These are phyloP conservation scores for Thielaviopsis ethacetica DNA, from an alignment of 2,329 filamentous ascomycete genomes.

Conservation along the genomic window DNA sequence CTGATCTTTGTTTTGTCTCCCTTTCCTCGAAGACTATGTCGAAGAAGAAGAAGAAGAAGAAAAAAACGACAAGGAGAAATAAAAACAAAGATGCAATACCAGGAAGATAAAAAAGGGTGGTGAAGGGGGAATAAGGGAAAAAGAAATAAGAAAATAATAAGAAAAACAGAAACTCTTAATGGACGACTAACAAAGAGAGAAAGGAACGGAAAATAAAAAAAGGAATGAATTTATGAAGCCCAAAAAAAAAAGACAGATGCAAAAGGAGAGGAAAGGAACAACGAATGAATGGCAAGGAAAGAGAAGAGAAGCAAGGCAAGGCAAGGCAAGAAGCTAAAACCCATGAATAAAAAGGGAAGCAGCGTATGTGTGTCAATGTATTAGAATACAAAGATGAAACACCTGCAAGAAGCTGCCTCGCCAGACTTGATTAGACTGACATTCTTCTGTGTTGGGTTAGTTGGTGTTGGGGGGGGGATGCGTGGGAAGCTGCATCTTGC, in stretches of 20 bases:
- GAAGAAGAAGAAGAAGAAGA: not conserved
- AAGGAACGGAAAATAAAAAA: not conserved
- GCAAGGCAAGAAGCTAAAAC: not conserved
- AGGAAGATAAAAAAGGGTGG: not conserved
- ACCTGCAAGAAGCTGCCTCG: not conserved
- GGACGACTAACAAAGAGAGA: not conserved
- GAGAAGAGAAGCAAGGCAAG: not conserved
- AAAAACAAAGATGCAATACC: not conserved
- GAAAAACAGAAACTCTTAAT: not conserved
- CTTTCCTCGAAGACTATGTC: not conserved
- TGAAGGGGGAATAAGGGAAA: not conserved
- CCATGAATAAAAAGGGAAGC: not conserved
- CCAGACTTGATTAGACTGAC: conserved; percentile 1
- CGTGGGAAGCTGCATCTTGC: not conserved
- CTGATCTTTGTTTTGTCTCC: not conserved
- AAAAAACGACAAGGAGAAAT: not conserved
- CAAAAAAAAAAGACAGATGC: not conserved
- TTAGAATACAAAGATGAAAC: conserved; percentile 4
- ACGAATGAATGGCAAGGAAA: not conserved
- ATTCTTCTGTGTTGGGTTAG: not conserved
- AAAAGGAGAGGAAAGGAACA: not conserved
- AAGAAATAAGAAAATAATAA: not conserved
- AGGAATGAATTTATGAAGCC: not conserved
- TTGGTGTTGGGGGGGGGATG: not conserved
- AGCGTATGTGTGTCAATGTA: not conserved